A percentile compares a stretch with the other conserved stretches of the same genome.
Evolutionary conservation across 805 yeast species (phyloP).

Genomic region (Saccharomycopsis schoenii): DNA sequence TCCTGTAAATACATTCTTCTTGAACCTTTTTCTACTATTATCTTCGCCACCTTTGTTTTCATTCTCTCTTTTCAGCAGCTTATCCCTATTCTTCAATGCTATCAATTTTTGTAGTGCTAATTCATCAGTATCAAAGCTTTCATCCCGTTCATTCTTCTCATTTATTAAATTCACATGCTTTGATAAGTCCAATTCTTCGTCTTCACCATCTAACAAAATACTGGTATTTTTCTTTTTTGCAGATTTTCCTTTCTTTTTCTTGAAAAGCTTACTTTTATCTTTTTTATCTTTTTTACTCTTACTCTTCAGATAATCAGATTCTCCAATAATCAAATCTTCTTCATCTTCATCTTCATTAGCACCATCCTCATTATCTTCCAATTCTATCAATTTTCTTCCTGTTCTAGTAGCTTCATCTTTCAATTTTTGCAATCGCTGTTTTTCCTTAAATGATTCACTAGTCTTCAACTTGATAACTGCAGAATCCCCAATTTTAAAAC

Average conservation of each 20-base stretch:
- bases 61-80: not conserved
- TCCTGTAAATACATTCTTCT: conserved; percentile 2
- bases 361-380: conserved; percentile 5
- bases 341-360: conserved; percentile 5
- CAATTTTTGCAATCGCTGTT: not conserved
- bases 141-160: not conserved
- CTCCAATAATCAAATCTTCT: not conserved
- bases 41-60: not conserved
- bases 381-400: conserved; percentile 9
- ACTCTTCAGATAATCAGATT: not conserved
- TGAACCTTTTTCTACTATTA: conserved; percentile 4
- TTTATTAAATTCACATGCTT: conserved; percentile 22
- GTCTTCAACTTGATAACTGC: conserved; percentile 5
- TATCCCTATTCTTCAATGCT: not conserved
- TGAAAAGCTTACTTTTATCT: conserved; percentile 15
- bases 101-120: conserved; percentile 1
- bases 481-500: conserved; percentile 20
- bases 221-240: conserved; percentile 10
- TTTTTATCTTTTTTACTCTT: conserved; percentile 6
- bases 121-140: conserved; percentile 4
- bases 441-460: conserved; percentile 1
- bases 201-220: conserved; percentile 1
- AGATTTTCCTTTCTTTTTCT: conserved; percentile 21
- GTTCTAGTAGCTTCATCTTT: conserved; percentile 5
- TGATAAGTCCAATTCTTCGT: conserved; percentile 19